Percentiles rank a stretch among this genome's conserved stretches.
phyloP scores from a whole-genome alignment of 2,329 filamentous ascomycete genomes.

The Rutstroemia sp. region DNA sequence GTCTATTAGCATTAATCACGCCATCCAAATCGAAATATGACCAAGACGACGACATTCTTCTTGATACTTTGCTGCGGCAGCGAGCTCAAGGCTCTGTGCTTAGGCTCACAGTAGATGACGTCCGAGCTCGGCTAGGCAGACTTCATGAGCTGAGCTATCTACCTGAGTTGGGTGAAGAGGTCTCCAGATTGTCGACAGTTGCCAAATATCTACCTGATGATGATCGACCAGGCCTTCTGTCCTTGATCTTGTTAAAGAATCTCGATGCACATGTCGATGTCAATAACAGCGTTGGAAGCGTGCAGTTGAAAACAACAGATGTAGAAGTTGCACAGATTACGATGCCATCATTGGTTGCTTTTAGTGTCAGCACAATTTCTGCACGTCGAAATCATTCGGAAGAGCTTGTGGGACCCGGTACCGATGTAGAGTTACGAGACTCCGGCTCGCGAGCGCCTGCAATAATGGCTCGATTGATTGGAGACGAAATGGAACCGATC shows the following conservation, averaged over 20 bases:
- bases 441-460: conserved; percentile 46
- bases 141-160: conserved; percentile 61
- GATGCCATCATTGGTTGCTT: conserved; percentile 72
- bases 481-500: conserved; percentile 88
- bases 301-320: conserved; percentile 51
- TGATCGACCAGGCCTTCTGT: conserved; percentile 82
- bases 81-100: conserved; percentile 79
- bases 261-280: conserved; percentile 55
- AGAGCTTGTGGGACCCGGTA: conserved; percentile 57
- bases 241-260: conserved; percentile 59
- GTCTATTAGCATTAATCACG: conserved; percentile 76
- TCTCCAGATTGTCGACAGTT: conserved; percentile 76
- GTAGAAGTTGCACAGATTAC: conserved; percentile 75
- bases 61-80: conserved; percentile 84
- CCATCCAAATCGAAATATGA: conserved; percentile 87
- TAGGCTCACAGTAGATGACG: conserved; percentile 56
- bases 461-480: conserved; percentile 82
- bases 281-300: conserved; percentile 59
- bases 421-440: conserved; percentile 24
- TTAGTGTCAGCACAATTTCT: conserved; percentile 59
- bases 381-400: conserved; percentile 60
- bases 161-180: conserved; percentile 65
- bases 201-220: conserved; percentile 95
- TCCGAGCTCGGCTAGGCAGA: conserved; percentile 56
- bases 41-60: conserved; percentile 84